phyloP scores from a whole-genome alignment of 805 yeast species.

The Yarrowia hollandica region DNA sequence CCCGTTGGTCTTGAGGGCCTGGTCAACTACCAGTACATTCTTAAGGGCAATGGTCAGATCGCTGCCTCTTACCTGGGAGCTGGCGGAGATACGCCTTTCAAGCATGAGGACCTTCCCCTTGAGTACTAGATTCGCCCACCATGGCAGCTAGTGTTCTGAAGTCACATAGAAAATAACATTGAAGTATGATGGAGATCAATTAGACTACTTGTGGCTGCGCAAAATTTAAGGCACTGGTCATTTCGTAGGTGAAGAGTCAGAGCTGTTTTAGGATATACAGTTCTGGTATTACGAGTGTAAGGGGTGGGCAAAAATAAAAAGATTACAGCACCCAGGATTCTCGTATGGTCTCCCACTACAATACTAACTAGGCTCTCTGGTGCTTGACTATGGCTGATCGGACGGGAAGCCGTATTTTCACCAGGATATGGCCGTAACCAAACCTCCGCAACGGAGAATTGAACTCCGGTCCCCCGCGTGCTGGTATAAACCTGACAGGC shows the following conservation, averaged over 20 bases:
- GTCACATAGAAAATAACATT: slow-evolving; percentile 18
- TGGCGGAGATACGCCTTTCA: slow-evolving; percentile 78
- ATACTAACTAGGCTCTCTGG: slow-evolving; percentile 26
- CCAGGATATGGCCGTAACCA: slow-evolving; percentile 24
- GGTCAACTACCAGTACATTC: slow-evolving; percentile 91
- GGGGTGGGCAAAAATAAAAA: not conserved
- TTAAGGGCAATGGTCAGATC: slow-evolving; percentile 89
- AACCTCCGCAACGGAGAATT: slow-evolving; percentile 23
- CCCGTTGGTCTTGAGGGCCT: slow-evolving; percentile 98
- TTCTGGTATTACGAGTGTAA: no score
- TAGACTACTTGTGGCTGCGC: no score
- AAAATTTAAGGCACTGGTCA: no score
- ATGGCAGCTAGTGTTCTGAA: not conserved
- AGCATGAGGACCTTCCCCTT: slow-evolving; percentile 49
- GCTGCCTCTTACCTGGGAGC: slow-evolving; percentile 91
- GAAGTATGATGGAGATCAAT: slow-evolving; percentile 12
- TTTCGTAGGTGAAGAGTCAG: no score
- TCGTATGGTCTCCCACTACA: slow-evolving; percentile 26
- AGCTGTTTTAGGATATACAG: no score
- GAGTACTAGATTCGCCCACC: slow-evolving; percentile 21
- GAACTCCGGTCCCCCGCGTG: slow-evolving; percentile 28
- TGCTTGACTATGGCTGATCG: slow-evolving; percentile 26
- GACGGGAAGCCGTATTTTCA: slow-evolving; percentile 27
- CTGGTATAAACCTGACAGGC: slow-evolving; percentile 40
- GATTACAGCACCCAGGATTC: slow-evolving; percentile 22